These are phyloP conservation scores for Fraxinus ornus DNA, from an alignment of 305 asterid species.

Conservation along the genomic window DNA sequence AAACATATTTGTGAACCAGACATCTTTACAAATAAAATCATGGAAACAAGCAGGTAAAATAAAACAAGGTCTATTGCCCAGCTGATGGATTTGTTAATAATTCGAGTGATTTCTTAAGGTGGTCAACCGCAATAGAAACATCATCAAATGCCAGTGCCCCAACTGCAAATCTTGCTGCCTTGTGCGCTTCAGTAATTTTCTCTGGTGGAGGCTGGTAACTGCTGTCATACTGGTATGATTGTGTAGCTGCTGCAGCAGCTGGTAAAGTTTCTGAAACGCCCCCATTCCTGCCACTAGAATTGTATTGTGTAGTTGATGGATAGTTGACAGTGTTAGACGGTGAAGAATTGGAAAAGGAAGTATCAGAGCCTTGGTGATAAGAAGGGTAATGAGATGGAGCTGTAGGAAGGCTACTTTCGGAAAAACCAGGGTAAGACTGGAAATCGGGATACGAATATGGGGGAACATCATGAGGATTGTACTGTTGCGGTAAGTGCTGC, in stretches of 20 bases:
- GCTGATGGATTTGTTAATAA: slow-evolving; percentile 76
- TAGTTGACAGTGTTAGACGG: slow-evolving; percentile 38
- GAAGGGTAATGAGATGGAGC: slow-evolving; percentile 67
- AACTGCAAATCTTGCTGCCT: slow-evolving; percentile 94
- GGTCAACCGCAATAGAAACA: slow-evolving; percentile 67
- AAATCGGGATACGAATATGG: slow-evolving; percentile 53
- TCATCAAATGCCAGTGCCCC: slow-evolving; percentile 94
- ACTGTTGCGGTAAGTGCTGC: slow-evolving; percentile 54
- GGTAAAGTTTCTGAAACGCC: slow-evolving; percentile 43
- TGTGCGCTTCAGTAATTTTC: slow-evolving; percentile 84
- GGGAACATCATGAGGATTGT: slow-evolving; percentile 52
- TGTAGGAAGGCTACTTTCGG: slow-evolving; percentile 64
- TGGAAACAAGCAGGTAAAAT: slow-evolving; percentile 1
- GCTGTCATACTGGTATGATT: slow-evolving; percentile 57
- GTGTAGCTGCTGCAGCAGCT: slow-evolving; percentile 27
- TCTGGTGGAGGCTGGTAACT: slow-evolving; percentile 78
- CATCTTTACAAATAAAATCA: slow-evolving; percentile 27
- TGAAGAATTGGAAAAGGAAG: slow-evolving; percentile 43
- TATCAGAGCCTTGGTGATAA: slow-evolving; percentile 61
- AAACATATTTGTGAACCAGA: slow-evolving; percentile 12
- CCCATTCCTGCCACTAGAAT: slow-evolving; percentile 44
- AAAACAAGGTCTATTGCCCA: slow-evolving; percentile 34
- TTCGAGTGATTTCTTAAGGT: slow-evolving; percentile 72
- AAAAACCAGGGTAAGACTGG: slow-evolving; percentile 79
- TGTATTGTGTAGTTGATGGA: slow-evolving; percentile 43